phyloP scores from a whole-genome alignment of 2,329 filamentous ascomycete genomes.

The Colletotrichum trifolii region DNA sequence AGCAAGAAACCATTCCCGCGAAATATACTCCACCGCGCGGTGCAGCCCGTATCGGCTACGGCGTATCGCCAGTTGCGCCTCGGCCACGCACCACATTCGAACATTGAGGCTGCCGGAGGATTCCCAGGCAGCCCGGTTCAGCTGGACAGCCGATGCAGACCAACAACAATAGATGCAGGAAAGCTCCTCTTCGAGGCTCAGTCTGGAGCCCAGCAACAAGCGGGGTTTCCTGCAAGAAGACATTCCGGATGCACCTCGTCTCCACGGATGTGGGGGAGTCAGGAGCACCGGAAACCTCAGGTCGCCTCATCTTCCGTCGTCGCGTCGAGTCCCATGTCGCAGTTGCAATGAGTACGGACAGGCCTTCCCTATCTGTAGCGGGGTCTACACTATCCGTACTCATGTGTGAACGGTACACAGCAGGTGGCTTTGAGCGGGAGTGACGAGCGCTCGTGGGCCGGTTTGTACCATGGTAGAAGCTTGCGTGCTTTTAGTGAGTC shows the following conservation, averaged over 20 bases:
- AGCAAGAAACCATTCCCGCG: conserved; percentile 29
- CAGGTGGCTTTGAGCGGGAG: conserved; percentile 10
- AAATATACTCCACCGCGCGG: conserved; percentile 22
- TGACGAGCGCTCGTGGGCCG: conserved; percentile 10
- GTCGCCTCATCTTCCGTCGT: conserved; percentile 6
- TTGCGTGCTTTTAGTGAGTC: conserved; percentile 27
- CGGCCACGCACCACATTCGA: conserved; percentile 18
- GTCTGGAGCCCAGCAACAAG: conserved; percentile 22
- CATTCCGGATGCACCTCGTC: conserved; percentile 36
- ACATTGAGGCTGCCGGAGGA: conserved; percentile 3
- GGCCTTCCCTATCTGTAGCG: conserved; percentile 32
- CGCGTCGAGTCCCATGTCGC: neutral
- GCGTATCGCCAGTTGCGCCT: conserved; percentile 18
- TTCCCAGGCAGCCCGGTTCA: conserved; percentile 12
- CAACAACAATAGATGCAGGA: conserved; percentile 24
- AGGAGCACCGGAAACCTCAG: conserved; percentile 30
- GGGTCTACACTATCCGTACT: conserved; percentile 8
- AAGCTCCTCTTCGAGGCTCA: conserved; percentile 12
- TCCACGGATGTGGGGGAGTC: conserved; percentile 28
- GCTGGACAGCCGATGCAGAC: conserved; percentile 11
- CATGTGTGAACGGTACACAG: conserved; percentile 6
- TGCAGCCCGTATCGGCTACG: conserved; percentile 9
- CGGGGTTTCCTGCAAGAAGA: conserved; percentile 34
- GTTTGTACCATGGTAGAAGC: neutral
- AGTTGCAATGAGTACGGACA: conserved; percentile 1